A percentile compares a stretch with the other conserved stretches of the same genome.
Evolutionary conservation across 306 rosid species (phyloP).

Genomic region (Cucurbita argyrosperma): DNA sequence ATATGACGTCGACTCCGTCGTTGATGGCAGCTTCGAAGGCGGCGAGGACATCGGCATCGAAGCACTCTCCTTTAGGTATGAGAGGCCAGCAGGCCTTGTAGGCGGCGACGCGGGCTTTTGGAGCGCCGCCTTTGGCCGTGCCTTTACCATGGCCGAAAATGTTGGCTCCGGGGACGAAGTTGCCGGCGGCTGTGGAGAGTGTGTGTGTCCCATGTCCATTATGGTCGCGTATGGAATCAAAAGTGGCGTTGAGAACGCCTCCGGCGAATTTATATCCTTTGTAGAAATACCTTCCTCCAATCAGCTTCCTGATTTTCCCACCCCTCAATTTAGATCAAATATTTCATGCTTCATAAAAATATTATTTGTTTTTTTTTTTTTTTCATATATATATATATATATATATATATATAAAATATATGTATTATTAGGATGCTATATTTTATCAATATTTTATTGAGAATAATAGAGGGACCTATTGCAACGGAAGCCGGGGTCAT

Average conservation of each 20-base stretch:
- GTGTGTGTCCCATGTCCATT: slow-evolving; percentile 2
- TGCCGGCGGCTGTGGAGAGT: neutral
- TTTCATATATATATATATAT: too few relatives aligned
- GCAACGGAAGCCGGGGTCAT: neutral
- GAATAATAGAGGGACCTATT: neutral
- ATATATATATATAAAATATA: too few relatives aligned
- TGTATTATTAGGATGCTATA: too few relatives aligned
- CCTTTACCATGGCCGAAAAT: neutral
- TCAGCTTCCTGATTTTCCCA: neutral
- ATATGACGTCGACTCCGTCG: neutral
- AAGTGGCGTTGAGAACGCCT: neutral
- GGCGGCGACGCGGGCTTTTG: neutral
- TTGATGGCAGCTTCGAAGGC: neutral
- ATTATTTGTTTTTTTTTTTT: too few relatives aligned
- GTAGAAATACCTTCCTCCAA: neutral
- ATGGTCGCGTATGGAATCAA: neutral
- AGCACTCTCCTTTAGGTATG: neutral
- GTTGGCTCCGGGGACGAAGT: neutral
- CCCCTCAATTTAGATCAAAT: neutral
- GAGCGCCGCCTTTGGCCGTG: slow-evolving; percentile 1
- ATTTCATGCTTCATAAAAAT: neutral
- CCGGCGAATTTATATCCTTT: neutral
- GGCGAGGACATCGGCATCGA: neutral
- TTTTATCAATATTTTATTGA: too few relatives aligned
- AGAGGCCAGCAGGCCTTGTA: slow-evolving; percentile 1